These are phyloP conservation scores for Kregervanrija pseudodelftensis DNA, from an alignment of 805 yeast genomes.

Conservation along the genomic window DNA sequence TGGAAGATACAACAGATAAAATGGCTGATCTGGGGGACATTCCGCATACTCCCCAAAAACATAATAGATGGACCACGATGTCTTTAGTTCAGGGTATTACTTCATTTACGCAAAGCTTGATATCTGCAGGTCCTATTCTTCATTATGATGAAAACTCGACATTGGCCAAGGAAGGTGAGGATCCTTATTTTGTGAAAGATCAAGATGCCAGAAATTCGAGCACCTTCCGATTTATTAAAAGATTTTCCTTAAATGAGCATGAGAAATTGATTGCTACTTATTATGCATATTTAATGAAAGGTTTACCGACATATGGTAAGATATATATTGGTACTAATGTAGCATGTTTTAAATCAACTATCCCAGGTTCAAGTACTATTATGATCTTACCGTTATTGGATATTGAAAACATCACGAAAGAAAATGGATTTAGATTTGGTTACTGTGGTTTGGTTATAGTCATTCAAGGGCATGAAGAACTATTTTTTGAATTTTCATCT, in stretches of 20 bases:
- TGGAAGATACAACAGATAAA: slow-evolving; percentile 1
- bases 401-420: slow-evolving; percentile 61
- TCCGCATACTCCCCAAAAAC: neutral
- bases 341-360: slow-evolving; percentile 72
- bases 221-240: slow-evolving; percentile 29
- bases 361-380: slow-evolving; percentile 70
- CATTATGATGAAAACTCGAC: slow-evolving; percentile 47
- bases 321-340: slow-evolving; percentile 61
- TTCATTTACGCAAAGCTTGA: slow-evolving; percentile 20
- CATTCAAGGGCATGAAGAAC: slow-evolving; percentile 68
- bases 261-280: slow-evolving; percentile 60
- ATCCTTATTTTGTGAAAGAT: slow-evolving; percentile 41
- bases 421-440: slow-evolving; percentile 61
- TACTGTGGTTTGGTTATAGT: slow-evolving; percentile 67
- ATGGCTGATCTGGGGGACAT: neutral
- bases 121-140: slow-evolving; percentile 22
- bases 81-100: slow-evolving; percentile 25
- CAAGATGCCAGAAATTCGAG: slow-evolving; percentile 32
- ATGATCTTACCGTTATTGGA: slow-evolving; percentile 79
- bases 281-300: slow-evolving; percentile 58
- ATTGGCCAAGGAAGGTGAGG: slow-evolving; percentile 36
- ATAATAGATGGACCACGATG: slow-evolving; percentile 20
- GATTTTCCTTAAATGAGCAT: slow-evolving; percentile 53
- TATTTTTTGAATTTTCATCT: slow-evolving; percentile 70
- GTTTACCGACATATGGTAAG: slow-evolving; percentile 79